Evolutionary conservation across 192 early-diverging fungal genomes (phyloP).

Genomic region (Radiomyces spectabilis): DNA sequence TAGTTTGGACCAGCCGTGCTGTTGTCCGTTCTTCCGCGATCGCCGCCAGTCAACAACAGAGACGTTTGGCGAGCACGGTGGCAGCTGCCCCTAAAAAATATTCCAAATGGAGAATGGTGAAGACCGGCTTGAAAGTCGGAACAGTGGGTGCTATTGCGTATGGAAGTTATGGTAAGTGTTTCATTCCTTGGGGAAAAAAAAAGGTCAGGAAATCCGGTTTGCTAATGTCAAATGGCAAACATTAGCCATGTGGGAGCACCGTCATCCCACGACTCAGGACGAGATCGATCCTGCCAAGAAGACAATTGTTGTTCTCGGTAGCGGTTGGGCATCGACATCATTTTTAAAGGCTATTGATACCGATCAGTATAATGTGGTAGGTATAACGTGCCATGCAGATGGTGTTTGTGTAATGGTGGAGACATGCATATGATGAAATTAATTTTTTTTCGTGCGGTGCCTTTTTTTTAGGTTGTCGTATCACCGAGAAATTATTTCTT

Average conservation of each 20-base stretch:
- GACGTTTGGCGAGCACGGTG: not conserved
- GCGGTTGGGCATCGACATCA: constrained; percentile 34
- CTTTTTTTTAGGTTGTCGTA: constrained; percentile 69
- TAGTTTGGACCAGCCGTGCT: not conserved
- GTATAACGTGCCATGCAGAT: no score
- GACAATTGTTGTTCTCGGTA: constrained; percentile 30
- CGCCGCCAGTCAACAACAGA: not conserved
- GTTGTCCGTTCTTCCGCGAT: not conserved
- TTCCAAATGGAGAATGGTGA: constrained; percentile 9
- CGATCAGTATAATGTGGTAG: constrained; percentile 33
- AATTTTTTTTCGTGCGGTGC: no score
- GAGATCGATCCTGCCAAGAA: constrained; percentile 37
- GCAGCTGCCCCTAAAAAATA: not conserved
- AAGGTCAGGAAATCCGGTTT: not conserved
- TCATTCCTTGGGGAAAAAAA: no score
- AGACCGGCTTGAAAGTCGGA: constrained; percentile 27
- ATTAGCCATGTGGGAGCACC: constrained; percentile 28
- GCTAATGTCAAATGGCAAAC: not conserved
- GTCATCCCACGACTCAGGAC: constrained; percentile 29
- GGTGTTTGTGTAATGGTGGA: no score
- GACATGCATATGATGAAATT: constrained; percentile 29
- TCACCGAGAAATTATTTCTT: constrained; percentile 89
- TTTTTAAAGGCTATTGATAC: constrained; percentile 32
- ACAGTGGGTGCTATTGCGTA: constrained; percentile 25
- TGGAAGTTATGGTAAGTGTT: constrained; percentile 24